phyloP scores from a whole-genome alignment of 495 filamentous ascomycete genomes.

The Penicillium goetzii region DNA sequence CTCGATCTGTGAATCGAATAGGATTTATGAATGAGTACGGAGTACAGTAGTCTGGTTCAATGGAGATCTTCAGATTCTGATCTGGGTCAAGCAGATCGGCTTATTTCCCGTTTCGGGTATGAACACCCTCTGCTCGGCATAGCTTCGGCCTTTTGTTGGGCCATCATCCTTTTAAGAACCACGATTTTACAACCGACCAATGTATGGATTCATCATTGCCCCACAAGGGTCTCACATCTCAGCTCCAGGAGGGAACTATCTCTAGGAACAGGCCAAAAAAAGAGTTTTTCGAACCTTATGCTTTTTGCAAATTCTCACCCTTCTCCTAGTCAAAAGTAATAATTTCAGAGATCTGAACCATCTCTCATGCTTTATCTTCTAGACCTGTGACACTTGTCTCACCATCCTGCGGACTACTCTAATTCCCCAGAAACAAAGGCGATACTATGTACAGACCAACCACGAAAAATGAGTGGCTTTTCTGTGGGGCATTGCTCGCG shows the following conservation, averaged over 20 bases:
- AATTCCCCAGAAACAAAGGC: background rate
- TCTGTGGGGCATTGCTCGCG: slow-evolving; percentile 18
- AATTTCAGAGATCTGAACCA: background rate
- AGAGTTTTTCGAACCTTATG: background rate
- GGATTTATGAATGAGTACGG: background rate
- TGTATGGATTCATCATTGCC: background rate
- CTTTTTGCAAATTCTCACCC: background rate
- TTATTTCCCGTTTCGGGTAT: slow-evolving; percentile 5
- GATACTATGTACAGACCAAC: slow-evolving; percentile 3
- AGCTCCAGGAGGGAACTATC: background rate
- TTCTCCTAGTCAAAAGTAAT: background rate
- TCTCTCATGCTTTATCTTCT: background rate
- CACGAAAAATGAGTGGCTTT: slow-evolving; percentile 21
- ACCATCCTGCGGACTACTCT: background rate
- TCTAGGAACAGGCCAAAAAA: background rate
- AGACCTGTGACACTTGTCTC: background rate
- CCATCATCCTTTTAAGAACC: background rate
- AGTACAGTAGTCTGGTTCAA: background rate
- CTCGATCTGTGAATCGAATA: too few species aligned
- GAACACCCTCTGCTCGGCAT: background rate
- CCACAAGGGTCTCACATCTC: slow-evolving; percentile 1
- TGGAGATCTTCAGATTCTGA: background rate
- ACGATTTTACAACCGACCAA: background rate
- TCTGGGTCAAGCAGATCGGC: background rate
- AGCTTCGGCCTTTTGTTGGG: background rate